These are phyloP conservation scores for Penicillium chermesinum DNA, from an alignment of 495 filamentous ascomycete species.

Conservation along the genomic window DNA sequence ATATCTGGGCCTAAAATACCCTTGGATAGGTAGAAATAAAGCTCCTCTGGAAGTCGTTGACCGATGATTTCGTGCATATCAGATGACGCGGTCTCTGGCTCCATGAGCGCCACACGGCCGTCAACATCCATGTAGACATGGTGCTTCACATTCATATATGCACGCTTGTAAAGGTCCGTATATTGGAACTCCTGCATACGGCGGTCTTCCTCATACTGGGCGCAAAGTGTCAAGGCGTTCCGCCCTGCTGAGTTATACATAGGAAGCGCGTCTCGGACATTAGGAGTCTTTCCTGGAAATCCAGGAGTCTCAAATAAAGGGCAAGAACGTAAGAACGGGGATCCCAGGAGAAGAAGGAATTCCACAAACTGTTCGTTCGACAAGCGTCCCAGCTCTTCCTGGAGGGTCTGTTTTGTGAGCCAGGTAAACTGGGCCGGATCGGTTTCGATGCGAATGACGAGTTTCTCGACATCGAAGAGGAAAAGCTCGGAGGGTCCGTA, in stretches of 20 bases:
- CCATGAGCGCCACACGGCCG: conserved; percentile 68
- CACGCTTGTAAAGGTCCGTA: conserved; percentile 76
- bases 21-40: conserved; percentile 85
- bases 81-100: conserved; percentile 61
- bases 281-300: conserved; percentile 39
- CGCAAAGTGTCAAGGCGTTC: conserved; percentile 58
- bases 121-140: conserved; percentile 72
- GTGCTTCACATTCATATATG: conserved; percentile 78
- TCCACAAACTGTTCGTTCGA: conserved; percentile 73
- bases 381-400: conserved; percentile 64
- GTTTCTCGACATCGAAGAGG: conserved; percentile 76
- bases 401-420: conserved; percentile 64
- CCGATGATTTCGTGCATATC: conserved; percentile 89
- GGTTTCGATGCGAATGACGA: conserved; percentile 75
- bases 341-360: conserved; percentile 78
- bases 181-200: conserved; percentile 67
- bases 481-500: conserved; percentile 84
- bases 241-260: conserved; percentile 63
- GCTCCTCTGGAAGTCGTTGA: conserved; percentile 80
- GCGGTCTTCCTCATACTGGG: conserved; percentile 66
- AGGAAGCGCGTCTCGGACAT: conserved; percentile 62
- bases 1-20: conserved; percentile 75
- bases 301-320: conserved; percentile 64
- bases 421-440: conserved; percentile 60
- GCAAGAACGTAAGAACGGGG: conserved; percentile 68